Base-by-base conservation (phyloP, 371 early-diverging fungal species). In the Mortierella sp. region DNA sequence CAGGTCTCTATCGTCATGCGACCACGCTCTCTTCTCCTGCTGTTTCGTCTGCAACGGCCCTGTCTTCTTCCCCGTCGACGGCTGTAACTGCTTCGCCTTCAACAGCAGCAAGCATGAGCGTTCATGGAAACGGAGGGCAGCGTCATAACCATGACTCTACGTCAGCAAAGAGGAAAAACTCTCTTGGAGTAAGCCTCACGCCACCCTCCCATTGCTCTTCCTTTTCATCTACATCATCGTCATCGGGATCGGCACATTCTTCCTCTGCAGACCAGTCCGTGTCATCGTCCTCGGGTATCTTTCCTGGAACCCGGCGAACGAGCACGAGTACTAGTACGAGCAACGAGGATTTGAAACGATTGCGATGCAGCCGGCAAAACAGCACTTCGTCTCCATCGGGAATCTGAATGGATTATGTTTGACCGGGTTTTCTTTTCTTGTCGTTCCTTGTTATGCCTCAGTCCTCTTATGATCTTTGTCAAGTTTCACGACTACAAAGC, bases 311-410 rank as follows among this genome's bases (percentile, higher is more conserved):
- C 1, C 64, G 76, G 3, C 60, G 76, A 6, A 76, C 76, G 13
- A 76, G 76, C 40, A 76, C 76, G 7, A 60, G 65, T n/a, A 54
- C 76, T 16, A 76, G 76, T 44, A 76, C 76, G 2, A 68, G 69
- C 28, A 68, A 76, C 21, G 76, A 76, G 52, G 76, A 76, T 48
- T 39, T 76, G 47, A 76, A 76, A 47, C 76, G 76, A 17, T 28
- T 76, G 28, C 37, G 76, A 34, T 76, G 76, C 51, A 76, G 76
- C 46, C 76, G 76, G 2, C 76, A 63, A n/a, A 60, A 63, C 55
- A 68, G 69, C 47, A 68, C 61, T 6, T 58, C 73, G 8, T 65
- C 72, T 12, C 41, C 76, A 9, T 63, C 76, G 7, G 63, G 60
- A 14, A 62, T 67, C 29, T 67, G 54, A 43, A 27, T 13, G 49